Evolutionary conservation across 2,329 filamentous ascomycete species (phyloP).

Genomic region (Diaporthe sp.): DNA sequence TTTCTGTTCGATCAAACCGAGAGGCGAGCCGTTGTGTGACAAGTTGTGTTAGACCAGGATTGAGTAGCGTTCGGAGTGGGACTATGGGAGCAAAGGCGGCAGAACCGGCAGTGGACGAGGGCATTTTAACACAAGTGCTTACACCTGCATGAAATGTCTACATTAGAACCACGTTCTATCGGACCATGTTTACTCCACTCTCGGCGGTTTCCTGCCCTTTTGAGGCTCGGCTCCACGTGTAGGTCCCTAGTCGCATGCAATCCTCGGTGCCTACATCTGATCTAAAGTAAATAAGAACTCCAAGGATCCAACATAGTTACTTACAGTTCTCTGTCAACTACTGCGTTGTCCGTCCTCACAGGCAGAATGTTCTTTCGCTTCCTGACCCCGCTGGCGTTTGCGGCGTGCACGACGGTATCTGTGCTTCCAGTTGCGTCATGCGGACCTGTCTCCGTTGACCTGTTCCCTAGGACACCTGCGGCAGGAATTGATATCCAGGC

Average conservation of each 20-base stretch:
- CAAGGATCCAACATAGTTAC: neutral
- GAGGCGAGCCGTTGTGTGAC: neutral
- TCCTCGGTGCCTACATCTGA: neutral
- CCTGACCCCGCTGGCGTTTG: slow-evolving; percentile 14
- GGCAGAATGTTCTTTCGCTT: neutral
- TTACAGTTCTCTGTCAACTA: neutral
- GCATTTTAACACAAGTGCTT: slow-evolving; percentile 8
- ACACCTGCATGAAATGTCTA: neutral
- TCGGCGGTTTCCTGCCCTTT: slow-evolving; percentile 14
- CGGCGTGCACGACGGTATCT: slow-evolving; percentile 2
- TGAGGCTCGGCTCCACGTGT: neutral
- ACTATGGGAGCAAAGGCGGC: neutral
- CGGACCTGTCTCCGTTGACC: slow-evolving; percentile 10
- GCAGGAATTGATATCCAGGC: slow-evolving; percentile 16
- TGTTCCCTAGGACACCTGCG: neutral
- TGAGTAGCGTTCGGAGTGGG: slow-evolving; percentile 12
- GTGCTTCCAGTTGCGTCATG: slow-evolving; percentile 1
- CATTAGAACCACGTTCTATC: neutral
- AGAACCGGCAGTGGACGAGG: neutral
- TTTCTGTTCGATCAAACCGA: neutral
- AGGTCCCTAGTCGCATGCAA: neutral
- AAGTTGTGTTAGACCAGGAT: neutral
- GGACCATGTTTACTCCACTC: slow-evolving; percentile 1
- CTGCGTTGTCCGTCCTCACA: neutral
- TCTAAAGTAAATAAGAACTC: neutral